Evolutionary conservation across 108 stramenopile species (phyloP).

Genomic region (Stephanodiscus triporus): DNA sequence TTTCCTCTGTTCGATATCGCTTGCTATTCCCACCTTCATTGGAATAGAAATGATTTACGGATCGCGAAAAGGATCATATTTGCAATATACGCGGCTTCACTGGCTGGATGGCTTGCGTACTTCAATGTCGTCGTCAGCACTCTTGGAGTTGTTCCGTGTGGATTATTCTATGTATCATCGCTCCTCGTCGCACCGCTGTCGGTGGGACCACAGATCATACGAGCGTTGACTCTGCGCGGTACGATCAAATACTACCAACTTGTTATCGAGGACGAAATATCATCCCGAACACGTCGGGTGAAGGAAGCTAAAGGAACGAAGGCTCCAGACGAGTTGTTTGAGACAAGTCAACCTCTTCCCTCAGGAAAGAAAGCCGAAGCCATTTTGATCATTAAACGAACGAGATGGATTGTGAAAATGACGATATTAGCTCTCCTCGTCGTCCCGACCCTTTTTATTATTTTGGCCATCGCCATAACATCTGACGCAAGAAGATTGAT

Average conservation of each 20-base stretch:
- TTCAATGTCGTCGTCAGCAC: conserved; percentile 39
- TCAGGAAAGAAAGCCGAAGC: conserved; percentile 32
- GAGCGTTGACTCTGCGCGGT: conserved; percentile 26
- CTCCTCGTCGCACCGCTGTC: conserved; percentile 34
- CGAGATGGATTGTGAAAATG: conserved; percentile 1
- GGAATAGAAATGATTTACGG: conserved; percentile 22
- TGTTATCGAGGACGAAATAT: conserved; percentile 23
- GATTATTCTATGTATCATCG: conserved; percentile 31
- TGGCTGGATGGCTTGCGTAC: conserved; percentile 53
- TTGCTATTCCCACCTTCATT: conserved; percentile 25
- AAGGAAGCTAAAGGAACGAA: neutral
- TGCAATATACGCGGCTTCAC: conserved; percentile 19
- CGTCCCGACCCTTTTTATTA: conserved; percentile 12
- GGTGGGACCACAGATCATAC: conserved; percentile 38
- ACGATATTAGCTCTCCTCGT: conserved; percentile 14
- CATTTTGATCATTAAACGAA: conserved; percentile 13
- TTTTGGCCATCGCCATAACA: conserved; percentile 8
- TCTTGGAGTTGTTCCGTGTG: conserved; percentile 27
- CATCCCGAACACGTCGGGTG: conserved; percentile 17
- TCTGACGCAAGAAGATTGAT: conserved; percentile 15
- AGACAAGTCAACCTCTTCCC: conserved; percentile 1
- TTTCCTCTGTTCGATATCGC: conserved; percentile 25
- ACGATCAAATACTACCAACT: conserved; percentile 11
- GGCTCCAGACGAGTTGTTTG: neutral
- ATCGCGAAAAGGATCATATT: conserved; percentile 33